Evolutionary conservation across 148 eudicot genomes (phyloP).

Genomic region (Rhododendron griersonianum): DNA sequence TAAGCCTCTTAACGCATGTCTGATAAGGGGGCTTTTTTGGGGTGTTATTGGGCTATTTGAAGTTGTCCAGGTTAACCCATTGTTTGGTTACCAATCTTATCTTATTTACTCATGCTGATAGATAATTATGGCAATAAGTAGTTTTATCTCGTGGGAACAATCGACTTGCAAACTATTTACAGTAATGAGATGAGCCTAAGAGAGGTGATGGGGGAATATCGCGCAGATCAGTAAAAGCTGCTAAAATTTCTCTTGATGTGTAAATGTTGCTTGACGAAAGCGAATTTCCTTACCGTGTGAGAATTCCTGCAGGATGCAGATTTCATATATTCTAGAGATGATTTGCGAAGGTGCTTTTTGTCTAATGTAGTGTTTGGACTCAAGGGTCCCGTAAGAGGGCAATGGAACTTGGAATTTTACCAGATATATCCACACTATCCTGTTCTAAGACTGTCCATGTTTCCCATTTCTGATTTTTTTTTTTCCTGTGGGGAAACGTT

Average conservation of each 20-base stretch:
- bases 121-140: neutral
- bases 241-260: neutral
- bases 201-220: neutral
- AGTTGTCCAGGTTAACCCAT: neutral
- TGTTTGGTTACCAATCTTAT: neutral
- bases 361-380: neutral
- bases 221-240: neutral
- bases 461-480: neutral
- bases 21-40: neutral
- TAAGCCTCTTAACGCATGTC: neutral
- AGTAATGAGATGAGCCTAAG: neutral
- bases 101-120: neutral
- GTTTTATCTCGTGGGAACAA: neutral
- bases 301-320: neutral
- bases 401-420: neutral
- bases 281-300: neutral
- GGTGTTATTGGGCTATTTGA: neutral
- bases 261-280: neutral
- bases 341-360: neutral
- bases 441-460: neutral
- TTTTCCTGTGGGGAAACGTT: neutral
- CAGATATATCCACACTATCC: neutral
- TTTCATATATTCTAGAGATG: neutral
- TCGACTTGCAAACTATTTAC: neutral
- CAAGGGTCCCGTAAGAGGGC: neutral